Base-by-base conservation (phyloP, 805 yeast species). In the Candida pini region DNA sequence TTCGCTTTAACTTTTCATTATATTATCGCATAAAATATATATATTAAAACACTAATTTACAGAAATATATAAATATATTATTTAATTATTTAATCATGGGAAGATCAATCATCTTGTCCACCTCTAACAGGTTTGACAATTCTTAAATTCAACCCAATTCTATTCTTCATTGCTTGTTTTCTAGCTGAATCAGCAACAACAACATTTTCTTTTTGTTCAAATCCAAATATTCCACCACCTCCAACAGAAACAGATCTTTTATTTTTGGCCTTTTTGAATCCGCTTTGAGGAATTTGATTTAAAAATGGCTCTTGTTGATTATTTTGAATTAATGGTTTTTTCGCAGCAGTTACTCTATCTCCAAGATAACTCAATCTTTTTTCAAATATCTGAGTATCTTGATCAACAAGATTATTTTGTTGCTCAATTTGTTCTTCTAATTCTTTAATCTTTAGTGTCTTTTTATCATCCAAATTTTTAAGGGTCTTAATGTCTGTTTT, bases 371-470 rank as follows among this genome's bases (percentile, higher is more conserved):
- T 35, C 17, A 75, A 51, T 42, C 64, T 66, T 24, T 58, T 49
- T 40, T 73, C 80, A 51, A 78, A 77, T 15, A 62, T 58, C 5
- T 56, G 51, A 6, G 76, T 60, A 44, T 79, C 83, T 26, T 63
- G 60, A 21, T 59, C 61, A 13, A 75, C 70, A 16, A 65, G 60
- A 21, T 53, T 46, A 40, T 73, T 76, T 40, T 78, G 74, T n/a
- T 71, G 73, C 23, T 58, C 56, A 35, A 80, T 57, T 22, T 72
- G 55, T 9, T 45, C 40, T 42, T 78, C 80, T 31, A 82, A 60
- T 20, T 71, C 66, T 34, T 64, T 63, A 31, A 82, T 80, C 31
- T 81, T 66, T 34, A 65, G 66, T 39, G 73, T 73, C 35, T 86
- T 68, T 13, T 74, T 60, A 14, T 72, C 78, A 20, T 80, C 69